Conservation (phyloP, 345 rosid genomes). For the Barbarea vulgaris region DNA sequence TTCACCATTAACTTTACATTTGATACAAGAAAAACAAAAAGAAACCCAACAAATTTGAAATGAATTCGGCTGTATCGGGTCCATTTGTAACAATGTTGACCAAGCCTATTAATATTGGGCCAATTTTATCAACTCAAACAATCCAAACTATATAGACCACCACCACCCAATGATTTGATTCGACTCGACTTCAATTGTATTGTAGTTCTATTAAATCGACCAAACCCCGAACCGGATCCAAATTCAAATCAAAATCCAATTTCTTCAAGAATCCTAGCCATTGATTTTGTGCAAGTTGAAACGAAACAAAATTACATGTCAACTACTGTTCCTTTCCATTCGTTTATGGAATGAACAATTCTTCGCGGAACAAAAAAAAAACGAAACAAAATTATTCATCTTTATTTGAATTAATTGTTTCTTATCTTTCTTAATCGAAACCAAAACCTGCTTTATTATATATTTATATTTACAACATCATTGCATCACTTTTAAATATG, state of each 20-base stretch:
- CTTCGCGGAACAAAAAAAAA: too few relatives aligned
- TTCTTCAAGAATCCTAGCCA: background rate
- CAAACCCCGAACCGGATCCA: background rate
- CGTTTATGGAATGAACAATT: too few relatives aligned
- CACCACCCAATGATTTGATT: background rate
- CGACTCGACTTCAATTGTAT: slow-evolving; percentile 1
- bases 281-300: background rate
- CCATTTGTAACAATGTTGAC: background rate
- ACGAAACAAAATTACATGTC: background rate
- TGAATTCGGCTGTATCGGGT: background rate
- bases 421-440: background rate
- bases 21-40: background rate
- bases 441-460: background rate
- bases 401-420: background rate
- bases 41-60: background rate
- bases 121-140: background rate
- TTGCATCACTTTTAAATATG: background rate
- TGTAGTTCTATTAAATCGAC: background rate
- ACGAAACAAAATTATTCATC: background rate
- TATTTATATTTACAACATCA: too few relatives aligned
- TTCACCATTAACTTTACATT: background rate
- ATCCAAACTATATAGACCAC: background rate
- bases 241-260: background rate
- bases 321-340: too few relatives aligned
- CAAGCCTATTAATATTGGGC: background rate